These are phyloP conservation scores for Metschnikowia reukaufii DNA, from an alignment of 805 yeast species.

Conservation along the genomic window DNA sequence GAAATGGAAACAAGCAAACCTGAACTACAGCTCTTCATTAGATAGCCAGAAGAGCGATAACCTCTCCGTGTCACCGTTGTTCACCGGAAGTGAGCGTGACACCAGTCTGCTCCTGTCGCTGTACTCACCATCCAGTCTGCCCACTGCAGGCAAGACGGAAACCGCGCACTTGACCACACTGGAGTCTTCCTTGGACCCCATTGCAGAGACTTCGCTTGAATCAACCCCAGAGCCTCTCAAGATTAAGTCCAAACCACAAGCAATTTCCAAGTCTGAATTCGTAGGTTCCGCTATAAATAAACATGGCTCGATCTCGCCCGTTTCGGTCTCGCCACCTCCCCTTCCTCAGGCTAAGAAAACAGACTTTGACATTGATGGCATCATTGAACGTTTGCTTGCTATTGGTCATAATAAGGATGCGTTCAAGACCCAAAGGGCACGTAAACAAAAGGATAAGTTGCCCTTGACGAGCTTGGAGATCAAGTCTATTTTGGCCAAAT, in stretches of 20 bases:
- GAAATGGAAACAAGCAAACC: slow-evolving; percentile 5
- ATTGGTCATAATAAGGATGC: slow-evolving; percentile 37
- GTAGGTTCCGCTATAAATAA: slow-evolving; percentile 1
- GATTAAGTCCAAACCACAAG: slow-evolving; percentile 1
- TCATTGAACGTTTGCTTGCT: slow-evolving; percentile 59
- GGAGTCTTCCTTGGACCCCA: slow-evolving; percentile 22
- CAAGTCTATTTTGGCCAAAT: slow-evolving; percentile 54
- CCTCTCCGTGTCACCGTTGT: slow-evolving; percentile 34
- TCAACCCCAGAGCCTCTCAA: slow-evolving; percentile 19
- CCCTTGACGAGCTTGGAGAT: slow-evolving; percentile 54
- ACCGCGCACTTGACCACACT: slow-evolving; percentile 6
- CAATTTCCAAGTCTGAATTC: slow-evolving; percentile 10
- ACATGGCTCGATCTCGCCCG: slow-evolving; percentile 13
- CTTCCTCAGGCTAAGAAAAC: slow-evolving; percentile 19
- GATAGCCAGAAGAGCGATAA: slow-evolving; percentile 42
- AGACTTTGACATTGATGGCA: slow-evolving; percentile 57
- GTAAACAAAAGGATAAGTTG: slow-evolving; percentile 43
- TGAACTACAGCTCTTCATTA: slow-evolving; percentile 35
- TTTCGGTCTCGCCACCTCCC: slow-evolving; percentile 26
- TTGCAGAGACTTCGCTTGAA: slow-evolving; percentile 24
- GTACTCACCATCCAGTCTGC: slow-evolving; percentile 23
- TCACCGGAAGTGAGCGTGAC: slow-evolving; percentile 34
- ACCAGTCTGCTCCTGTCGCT: slow-evolving; percentile 41
- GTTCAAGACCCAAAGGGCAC: slow-evolving; percentile 14
- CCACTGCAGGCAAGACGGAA: slow-evolving; percentile 10